phyloP scores from a whole-genome alignment of 1,284 basidiomycete species.

The Cerrena zonata region DNA sequence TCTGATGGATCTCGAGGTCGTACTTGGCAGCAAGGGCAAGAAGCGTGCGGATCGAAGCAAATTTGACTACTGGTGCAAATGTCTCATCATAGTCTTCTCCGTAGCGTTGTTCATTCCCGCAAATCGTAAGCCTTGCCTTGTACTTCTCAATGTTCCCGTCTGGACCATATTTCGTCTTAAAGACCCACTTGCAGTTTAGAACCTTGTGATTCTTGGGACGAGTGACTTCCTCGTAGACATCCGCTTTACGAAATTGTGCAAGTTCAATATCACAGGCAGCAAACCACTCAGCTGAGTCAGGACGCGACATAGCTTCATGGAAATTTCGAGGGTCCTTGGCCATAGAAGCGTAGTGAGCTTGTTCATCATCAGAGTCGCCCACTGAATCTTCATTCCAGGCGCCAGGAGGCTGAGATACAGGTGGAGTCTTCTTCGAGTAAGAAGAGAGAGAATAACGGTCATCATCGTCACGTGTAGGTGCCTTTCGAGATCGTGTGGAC shows the following conservation, averaged over 20 bases:
- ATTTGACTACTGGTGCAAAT: constrained; percentile 27
- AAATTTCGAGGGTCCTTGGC: constrained; percentile 12
- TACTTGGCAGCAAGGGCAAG: constrained; percentile 26
- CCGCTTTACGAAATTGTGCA: constrained; percentile 17
- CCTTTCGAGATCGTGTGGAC: neutral
- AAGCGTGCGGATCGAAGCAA: constrained; percentile 22
- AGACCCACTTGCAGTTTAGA: constrained; percentile 11
- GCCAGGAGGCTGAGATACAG: too few species aligned
- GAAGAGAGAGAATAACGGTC: neutral
- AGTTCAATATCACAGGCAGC: constrained; percentile 30
- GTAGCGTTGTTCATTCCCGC: constrained; percentile 31
- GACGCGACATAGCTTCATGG: constrained; percentile 17
- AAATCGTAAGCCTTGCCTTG: constrained; percentile 34
- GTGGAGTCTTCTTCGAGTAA: constrained; percentile 1
- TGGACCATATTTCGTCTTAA: constrained; percentile 21
- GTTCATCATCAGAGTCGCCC: constrained; percentile 6
- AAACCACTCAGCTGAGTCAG: constrained; percentile 26
- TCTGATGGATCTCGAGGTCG: constrained; percentile 20
- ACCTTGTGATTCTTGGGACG: constrained; percentile 19
- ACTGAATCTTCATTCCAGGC: constrained; percentile 2
- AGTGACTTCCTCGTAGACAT: constrained; percentile 17
- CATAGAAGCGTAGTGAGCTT: constrained; percentile 4
- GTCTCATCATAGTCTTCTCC: constrained; percentile 18
- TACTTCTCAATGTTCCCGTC: constrained; percentile 21
- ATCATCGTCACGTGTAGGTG: constrained; percentile 3